These are phyloP conservation scores for Calonectria montana DNA, from an alignment of 2,329 filamentous ascomycete species.

Conservation along the genomic window DNA sequence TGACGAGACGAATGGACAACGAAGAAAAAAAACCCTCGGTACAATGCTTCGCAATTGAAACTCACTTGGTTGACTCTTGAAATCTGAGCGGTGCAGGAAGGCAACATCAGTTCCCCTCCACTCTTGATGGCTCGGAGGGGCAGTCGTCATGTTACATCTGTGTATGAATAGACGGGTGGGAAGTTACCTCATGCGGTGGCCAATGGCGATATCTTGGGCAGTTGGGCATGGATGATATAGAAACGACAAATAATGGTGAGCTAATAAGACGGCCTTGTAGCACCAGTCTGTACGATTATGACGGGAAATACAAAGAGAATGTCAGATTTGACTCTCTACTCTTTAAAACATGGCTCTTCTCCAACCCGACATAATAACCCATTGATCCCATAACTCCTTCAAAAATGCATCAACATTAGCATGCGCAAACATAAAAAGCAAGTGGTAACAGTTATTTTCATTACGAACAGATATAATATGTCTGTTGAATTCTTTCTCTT, in stretches of 20 bases:
- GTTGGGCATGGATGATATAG: conserved; percentile 16
- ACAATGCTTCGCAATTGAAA: not conserved
- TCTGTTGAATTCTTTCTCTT: conserved; percentile 1
- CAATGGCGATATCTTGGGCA: conserved; percentile 24
- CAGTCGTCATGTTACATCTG: not conserved
- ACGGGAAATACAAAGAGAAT: conserved; percentile 28
- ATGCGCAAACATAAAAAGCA: not conserved
- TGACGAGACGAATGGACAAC: not conserved
- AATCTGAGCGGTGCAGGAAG: not conserved
- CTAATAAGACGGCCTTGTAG: conserved; percentile 28
- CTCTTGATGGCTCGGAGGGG: not conserved
- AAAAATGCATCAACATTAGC: not conserved
- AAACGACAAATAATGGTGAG: conserved; percentile 24
- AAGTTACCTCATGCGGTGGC: conserved; percentile 13
- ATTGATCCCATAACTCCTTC: not conserved
- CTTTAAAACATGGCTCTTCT: conserved; percentile 26
- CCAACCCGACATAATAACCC: not conserved
- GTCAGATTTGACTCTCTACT: conserved; percentile 16
- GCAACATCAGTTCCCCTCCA: not conserved
- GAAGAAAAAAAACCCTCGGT: not conserved
- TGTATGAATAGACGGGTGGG: conserved; percentile 37
- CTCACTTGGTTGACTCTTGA: not conserved
- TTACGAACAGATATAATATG: not conserved
- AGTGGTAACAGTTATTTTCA: conserved; percentile 2
- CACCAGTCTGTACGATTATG: conserved; percentile 40